A percentile compares a stretch with the other conserved stretches of the same genome.
phyloP scores from a whole-genome alignment of 2,329 filamentous ascomycete genomes.

The Fonsecaea erecta region DNA sequence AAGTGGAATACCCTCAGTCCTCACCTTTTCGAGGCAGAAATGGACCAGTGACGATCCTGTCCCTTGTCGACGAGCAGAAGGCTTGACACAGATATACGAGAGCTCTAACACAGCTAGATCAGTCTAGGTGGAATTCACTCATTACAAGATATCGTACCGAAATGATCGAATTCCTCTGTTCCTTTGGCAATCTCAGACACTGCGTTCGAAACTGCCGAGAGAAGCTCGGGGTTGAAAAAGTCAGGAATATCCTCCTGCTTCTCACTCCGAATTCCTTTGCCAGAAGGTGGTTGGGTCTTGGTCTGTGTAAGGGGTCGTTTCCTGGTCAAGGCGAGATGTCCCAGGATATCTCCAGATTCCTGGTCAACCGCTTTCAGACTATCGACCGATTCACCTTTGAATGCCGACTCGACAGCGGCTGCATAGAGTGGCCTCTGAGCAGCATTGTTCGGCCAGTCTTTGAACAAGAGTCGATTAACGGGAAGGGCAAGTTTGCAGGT shows the following conservation, averaged over 20 bases:
- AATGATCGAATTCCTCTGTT: background rate
- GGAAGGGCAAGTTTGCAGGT: conserved; percentile 1
- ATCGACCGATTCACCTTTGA: background rate
- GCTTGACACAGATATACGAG: conserved; percentile 5
- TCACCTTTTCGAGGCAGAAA: background rate
- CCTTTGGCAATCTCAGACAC: background rate
- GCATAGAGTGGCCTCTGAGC: conserved; percentile 9
- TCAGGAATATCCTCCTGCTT: background rate
- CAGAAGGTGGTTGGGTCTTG: background rate
- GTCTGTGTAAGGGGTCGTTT: background rate
- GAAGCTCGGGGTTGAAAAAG: background rate
- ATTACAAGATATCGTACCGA: background rate
- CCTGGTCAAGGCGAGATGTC: conserved; percentile 2
- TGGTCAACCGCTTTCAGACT: background rate
- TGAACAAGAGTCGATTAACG: conserved; percentile 8
- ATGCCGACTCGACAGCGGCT: background rate
- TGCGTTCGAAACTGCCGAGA: background rate
- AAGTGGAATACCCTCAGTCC: conserved; percentile 2
- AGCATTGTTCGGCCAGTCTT: conserved; percentile 6
- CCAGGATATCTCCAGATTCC: background rate
- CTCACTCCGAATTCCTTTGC: background rate
- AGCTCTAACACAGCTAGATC: background rate
- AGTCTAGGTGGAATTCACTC: too few species aligned
- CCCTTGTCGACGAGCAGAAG: background rate
- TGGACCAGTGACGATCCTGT: conserved; percentile 4